Evolutionary conservation across 2,329 filamentous ascomycete species (phyloP).

Genomic region (Colletotrichum zoysiae): DNA sequence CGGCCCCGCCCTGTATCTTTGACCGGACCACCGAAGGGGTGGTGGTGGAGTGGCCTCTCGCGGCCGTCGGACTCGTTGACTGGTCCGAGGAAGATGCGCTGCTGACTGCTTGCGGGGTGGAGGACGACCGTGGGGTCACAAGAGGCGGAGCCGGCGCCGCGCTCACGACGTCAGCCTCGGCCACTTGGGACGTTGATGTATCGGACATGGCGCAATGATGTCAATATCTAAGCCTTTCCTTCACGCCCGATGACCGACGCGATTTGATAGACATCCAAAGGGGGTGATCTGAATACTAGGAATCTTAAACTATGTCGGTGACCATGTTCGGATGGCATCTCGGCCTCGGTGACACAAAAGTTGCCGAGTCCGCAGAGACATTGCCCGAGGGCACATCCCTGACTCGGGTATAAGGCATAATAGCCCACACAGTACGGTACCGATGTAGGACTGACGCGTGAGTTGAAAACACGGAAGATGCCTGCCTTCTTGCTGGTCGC

Average conservation of each 20-base stretch:
- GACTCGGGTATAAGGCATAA: background rate
- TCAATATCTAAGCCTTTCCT: too few relatives aligned
- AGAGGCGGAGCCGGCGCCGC: slow-evolving; percentile 2
- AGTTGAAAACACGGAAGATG: background rate
- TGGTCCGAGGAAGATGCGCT: slow-evolving; percentile 3
- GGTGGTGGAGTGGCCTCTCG: background rate
- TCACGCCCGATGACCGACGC: background rate
- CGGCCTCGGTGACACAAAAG: slow-evolving; percentile 9
- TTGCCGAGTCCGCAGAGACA: slow-evolving; percentile 12
- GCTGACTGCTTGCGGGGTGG: slow-evolving; percentile 2
- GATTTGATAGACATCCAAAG: background rate
- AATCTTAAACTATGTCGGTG: background rate
- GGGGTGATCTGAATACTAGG: background rate
- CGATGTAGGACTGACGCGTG: background rate
- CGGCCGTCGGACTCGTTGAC: slow-evolving; percentile 4
- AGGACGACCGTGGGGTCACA: background rate
- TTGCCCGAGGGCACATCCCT: background rate
- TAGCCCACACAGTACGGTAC: background rate
- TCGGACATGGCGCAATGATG: background rate
- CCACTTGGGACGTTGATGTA: background rate
- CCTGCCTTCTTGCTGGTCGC: background rate
- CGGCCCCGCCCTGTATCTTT: background rate
- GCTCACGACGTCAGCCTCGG: slow-evolving; percentile 6
- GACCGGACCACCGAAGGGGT: background rate
- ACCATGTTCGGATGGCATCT: slow-evolving; percentile 11